A percentile compares a stretch with the other conserved stretches of the same genome.
These are phyloP conservation scores for Kentomonas sorsogonicus DNA, from an alignment of 208 protist species.

Conservation along the genomic window DNA sequence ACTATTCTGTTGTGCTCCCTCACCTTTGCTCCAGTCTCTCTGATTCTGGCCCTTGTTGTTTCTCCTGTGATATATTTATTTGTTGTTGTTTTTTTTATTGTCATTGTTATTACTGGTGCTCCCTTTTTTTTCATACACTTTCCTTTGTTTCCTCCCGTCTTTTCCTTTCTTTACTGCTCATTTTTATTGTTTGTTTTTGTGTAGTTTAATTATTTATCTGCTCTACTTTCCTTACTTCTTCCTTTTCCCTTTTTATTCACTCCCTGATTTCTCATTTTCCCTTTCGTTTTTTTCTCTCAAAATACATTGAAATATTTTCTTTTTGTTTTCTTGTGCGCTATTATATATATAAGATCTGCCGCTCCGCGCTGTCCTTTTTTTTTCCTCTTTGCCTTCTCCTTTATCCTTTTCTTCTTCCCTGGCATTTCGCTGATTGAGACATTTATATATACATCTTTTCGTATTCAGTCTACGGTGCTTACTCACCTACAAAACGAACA, in stretches of 20 bases:
- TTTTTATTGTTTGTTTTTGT: conserved; percentile 1
- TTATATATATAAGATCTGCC: conserved; percentile 12
- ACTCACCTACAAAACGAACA: not conserved
- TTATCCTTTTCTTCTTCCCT: conserved; percentile 13
- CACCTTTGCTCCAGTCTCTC: too few relatives aligned
- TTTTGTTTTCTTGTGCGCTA: conserved; percentile 2
- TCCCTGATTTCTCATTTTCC: not conserved
- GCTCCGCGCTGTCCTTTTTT: conserved; percentile 5
- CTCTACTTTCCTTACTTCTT: conserved; percentile 4
- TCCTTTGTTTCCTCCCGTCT: not conserved
- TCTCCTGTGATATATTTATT: conserved; percentile 3
- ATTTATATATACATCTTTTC: conserved; percentile 2
- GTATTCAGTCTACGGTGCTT: conserved; percentile 3
- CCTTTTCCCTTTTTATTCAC: conserved; percentile 1
- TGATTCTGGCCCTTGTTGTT: too few relatives aligned
- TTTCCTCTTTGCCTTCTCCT: not conserved
- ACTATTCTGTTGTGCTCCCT: too few relatives aligned
- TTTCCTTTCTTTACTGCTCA: conserved; percentile 1
- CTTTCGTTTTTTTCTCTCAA: not conserved
- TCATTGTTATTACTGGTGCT: not conserved
- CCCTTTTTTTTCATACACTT: not conserved
- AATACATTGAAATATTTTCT: not conserved
- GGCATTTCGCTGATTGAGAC: not conserved
- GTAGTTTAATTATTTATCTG: conserved; percentile 4
- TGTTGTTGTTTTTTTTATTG: conserved; percentile 8